phyloP scores from a whole-genome alignment of 768 basidiomycete genomes.

The Porphyrellus cyaneotinctus region DNA sequence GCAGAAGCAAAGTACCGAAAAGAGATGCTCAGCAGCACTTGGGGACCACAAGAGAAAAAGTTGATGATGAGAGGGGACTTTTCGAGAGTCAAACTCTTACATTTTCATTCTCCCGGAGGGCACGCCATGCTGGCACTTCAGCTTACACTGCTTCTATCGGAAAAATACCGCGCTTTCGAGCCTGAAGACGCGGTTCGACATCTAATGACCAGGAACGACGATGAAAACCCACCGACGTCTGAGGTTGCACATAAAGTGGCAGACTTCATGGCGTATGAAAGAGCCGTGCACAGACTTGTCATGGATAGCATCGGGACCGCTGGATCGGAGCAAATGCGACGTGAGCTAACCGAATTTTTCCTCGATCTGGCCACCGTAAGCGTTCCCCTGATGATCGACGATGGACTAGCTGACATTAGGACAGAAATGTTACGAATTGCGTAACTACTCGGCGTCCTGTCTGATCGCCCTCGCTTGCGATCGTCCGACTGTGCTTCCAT shows the following conservation, averaged over 20 bases:
- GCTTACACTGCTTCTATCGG: constrained; percentile 37
- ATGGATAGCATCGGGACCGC: constrained; percentile 34
- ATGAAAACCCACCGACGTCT: constrained; percentile 23
- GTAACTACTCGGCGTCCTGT: constrained; percentile 44
- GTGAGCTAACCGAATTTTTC: constrained; percentile 39
- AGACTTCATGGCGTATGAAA: constrained; percentile 35
- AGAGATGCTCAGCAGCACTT: constrained; percentile 18
- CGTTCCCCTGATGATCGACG: not conserved
- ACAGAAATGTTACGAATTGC: constrained; percentile 42
- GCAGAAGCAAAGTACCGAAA: constrained; percentile 19
- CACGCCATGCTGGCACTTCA: constrained; percentile 45
- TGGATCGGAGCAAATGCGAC: constrained; percentile 18
- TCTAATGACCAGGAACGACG: constrained; percentile 34
- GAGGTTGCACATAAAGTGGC: constrained; percentile 29
- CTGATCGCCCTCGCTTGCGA: constrained; percentile 41
- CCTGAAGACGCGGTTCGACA: constrained; percentile 41
- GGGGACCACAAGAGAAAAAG: constrained; percentile 26
- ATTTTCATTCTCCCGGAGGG: constrained; percentile 36
- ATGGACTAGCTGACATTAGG: not conserved
- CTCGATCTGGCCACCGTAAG: constrained; percentile 42
- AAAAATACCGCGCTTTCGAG: constrained; percentile 37
- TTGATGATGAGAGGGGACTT: constrained; percentile 29
- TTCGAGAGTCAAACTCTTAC: constrained; percentile 26
- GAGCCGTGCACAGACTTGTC: constrained; percentile 39
- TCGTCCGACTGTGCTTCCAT: constrained; percentile 35